Evolutionary conservation across 2,329 filamentous ascomycete species (phyloP).

Genomic region (Chaetomiaceae sp.): DNA sequence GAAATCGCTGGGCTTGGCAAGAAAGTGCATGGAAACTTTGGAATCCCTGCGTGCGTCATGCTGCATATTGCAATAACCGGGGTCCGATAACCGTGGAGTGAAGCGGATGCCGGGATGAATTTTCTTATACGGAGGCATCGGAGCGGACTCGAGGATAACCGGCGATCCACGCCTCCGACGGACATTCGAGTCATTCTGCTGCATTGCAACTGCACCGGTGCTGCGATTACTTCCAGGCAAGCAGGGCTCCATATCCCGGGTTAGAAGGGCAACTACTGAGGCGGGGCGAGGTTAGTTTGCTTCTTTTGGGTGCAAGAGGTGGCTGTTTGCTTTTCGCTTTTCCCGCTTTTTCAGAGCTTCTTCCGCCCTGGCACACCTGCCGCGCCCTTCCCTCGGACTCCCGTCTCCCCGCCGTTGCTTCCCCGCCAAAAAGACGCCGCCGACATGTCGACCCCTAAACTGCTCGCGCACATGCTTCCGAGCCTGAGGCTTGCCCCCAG

Average conservation of each 20-base stretch:
- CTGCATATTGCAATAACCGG: slow-evolving; percentile 20
- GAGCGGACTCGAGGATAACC: not conserved
- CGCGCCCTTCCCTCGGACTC: not conserved
- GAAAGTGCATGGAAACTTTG: slow-evolving; percentile 10
- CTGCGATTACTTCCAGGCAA: too few species aligned
- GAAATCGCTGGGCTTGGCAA: slow-evolving; percentile 18
- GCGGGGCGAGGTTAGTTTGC: not conserved
- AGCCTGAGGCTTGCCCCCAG: slow-evolving; percentile 15
- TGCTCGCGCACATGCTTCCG: slow-evolving; percentile 17
- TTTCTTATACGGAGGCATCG: slow-evolving; percentile 20
- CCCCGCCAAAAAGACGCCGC: not conserved
- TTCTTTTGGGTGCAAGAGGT: not conserved
- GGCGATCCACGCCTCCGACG: too few species aligned
- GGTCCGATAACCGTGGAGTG: slow-evolving; percentile 11
- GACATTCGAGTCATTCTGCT: too few species aligned
- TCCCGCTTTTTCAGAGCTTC: not conserved
- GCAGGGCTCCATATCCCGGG: too few species aligned
- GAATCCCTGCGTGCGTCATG: not conserved
- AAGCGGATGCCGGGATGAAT: slow-evolving; percentile 2
- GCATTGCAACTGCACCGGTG: not conserved
- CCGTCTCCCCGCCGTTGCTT: not conserved
- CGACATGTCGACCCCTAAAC: slow-evolving; percentile 22
- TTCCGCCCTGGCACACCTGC: too few species aligned
- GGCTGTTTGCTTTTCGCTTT: slow-evolving; percentile 3
- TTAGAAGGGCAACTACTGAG: not conserved